phyloP scores from a whole-genome alignment of 345 rosid species.

The Brassica rapa region DNA sequence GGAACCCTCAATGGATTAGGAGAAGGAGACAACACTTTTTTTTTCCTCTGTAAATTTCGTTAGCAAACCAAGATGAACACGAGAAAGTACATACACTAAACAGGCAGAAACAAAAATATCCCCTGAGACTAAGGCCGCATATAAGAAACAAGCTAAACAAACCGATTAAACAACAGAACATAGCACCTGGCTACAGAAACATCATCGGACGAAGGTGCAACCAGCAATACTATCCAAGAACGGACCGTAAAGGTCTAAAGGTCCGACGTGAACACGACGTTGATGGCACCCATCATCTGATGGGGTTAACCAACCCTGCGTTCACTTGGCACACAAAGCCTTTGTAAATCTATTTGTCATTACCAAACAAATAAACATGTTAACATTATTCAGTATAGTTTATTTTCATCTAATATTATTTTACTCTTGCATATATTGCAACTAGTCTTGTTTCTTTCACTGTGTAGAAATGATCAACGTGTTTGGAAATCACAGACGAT shows the following conservation, averaged over 20 bases:
- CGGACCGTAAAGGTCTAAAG: constrained; percentile 38
- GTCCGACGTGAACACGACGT: constrained; percentile 43
- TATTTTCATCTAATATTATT: not conserved
- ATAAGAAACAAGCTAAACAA: not conserved
- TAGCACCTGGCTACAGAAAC: not conserved
- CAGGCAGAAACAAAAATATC: not conserved
- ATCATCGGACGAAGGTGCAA: constrained; percentile 45
- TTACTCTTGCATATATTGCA: not conserved
- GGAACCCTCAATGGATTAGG: not conserved
- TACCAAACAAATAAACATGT: not conserved
- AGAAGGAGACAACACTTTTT: no score
- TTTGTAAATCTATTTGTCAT: constrained; percentile 52
- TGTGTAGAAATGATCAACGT: not conserved
- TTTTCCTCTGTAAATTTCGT: not conserved
- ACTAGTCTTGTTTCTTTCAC: not conserved
- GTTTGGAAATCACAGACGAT: no score
- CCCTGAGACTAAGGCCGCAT: not conserved
- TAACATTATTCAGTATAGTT: not conserved
- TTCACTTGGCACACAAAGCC: constrained; percentile 50
- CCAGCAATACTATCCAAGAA: constrained; percentile 49
- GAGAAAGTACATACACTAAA: not conserved
- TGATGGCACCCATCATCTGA: constrained; percentile 42
- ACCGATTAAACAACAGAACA: not conserved
- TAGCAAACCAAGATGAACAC: not conserved
- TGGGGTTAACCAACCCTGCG: constrained; percentile 49